Base-by-base conservation (phyloP, 768 basidiomycete species). In the Boletales sp. region DNA sequence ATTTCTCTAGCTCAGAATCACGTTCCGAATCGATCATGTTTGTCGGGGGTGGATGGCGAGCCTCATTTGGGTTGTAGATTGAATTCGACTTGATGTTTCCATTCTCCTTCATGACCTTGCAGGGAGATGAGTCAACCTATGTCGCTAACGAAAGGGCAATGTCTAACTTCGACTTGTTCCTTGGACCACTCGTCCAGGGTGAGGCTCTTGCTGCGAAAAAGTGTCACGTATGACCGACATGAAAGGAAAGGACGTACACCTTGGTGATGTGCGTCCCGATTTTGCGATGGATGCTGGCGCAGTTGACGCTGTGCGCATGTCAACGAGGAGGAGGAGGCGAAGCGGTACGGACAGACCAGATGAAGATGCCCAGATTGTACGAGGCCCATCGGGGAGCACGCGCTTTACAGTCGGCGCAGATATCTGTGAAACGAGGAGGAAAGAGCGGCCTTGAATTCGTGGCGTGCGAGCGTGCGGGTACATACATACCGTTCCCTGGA, bases 251-350 rank as follows among this genome's bases (percentile, higher is more conserved):
- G 29, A 75, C 81, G 64, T 75, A 94, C 91, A 97, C 90, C 82
- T 97, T 94, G 0, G 88, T 83, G 56, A 93, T 76, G 66, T 97
- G 94, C 5, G 91, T 94, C 2, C 94, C 94, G 51, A 97, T 85
- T 74, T 94, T 95, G 46, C 94, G 80, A 72, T 97, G 94, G 44
- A 95, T 82, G 51, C 87, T 87, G 14, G 94, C 94, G 64, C 94
- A 97, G 57, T 80, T 81, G 38, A 92, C 76, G 60, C 93, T 94
- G 52, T 32, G 54, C 45, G 44, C 34, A 30, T 39, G 43, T 54
- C 29, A 51, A 53, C 24, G 24, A 24, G 24, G 24, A 24, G 24
- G 24, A 24, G 24, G 24, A 24, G 24, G 24, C 3, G 24, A 3
- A 3, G 5, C 24, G 24, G 24, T 5, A 5, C 24, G 5, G 24